Percentiles rank a stretch among this genome's conserved stretches.
Conservation (phyloP, 164 flowering plant genomes). For the Magnolia officinalis region DNA sequence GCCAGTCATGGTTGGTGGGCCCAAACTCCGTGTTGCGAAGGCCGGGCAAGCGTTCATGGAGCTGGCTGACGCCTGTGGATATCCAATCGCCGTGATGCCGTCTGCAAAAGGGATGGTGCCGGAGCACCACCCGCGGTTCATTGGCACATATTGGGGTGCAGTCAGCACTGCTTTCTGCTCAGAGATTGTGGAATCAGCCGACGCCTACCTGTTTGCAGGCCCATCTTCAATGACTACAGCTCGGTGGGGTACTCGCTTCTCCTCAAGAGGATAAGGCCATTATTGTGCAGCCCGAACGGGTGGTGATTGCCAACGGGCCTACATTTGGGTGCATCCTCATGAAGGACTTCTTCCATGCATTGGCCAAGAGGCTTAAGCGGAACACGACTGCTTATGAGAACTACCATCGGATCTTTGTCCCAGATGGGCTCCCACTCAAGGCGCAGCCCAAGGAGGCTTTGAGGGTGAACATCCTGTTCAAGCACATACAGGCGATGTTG, state of each 20-base stretch:
- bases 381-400: conserved; percentile 64
- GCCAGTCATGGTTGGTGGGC: conserved; percentile 81
- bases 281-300: conserved; percentile 74
- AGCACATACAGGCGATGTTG: conserved; percentile 71
- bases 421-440: conserved; percentile 53
- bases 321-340: conserved; percentile 68
- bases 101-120: conserved; percentile 67
- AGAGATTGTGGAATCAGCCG: conserved; percentile 85
- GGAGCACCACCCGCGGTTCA: conserved; percentile 24
- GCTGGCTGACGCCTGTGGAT: conserved; percentile 69
- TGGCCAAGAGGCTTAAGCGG: conserved; percentile 51
- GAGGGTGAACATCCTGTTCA: conserved; percentile 73
- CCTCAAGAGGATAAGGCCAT: conserved; percentile 78
- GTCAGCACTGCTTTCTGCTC: conserved; percentile 76
- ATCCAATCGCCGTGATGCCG: conserved; percentile 70
- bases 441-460: conserved; percentile 51
- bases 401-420: conserved; percentile 60
- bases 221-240: conserved; percentile 82
- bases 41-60: conserved; percentile 62
- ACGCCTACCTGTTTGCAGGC: conserved; percentile 77
- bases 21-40: conserved; percentile 63
- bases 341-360: conserved; percentile 64
- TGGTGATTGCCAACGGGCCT: conserved; percentile 61
- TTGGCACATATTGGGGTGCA: conserved; percentile 75
- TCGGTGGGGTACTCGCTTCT: conserved; percentile 82